phyloP scores from a whole-genome alignment of 257 asterid genomes.

The Parsonsia alboflavescens region DNA sequence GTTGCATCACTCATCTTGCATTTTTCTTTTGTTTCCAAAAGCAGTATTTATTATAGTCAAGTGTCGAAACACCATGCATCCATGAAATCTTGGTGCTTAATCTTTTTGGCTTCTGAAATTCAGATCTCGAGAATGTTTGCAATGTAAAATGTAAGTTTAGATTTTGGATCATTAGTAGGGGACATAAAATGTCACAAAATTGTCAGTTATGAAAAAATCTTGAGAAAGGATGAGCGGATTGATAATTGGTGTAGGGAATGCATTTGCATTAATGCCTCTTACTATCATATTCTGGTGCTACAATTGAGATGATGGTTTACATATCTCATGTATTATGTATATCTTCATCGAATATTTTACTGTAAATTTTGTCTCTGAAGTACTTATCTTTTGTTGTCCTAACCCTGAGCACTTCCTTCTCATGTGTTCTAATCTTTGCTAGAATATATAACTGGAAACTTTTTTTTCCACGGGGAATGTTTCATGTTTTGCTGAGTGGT shows the following conservation, averaged over 20 bases:
- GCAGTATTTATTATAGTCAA: conserved; percentile 18
- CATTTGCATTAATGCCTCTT: conserved; percentile 30
- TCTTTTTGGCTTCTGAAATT: conserved; percentile 18
- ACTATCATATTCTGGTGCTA: conserved; percentile 10
- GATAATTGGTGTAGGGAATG: conserved; percentile 29
- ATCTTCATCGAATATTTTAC: not conserved
- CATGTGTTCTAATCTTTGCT: no score
- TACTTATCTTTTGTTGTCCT: not conserved
- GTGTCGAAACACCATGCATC: conserved; percentile 26
- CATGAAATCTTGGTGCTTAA: conserved; percentile 20
- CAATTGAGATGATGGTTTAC: conserved; percentile 4
- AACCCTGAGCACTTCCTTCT: not conserved
- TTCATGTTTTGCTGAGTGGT: no score
- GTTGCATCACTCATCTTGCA: conserved; percentile 27
- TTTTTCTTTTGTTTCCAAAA: conserved; percentile 16
- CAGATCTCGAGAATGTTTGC: conserved; percentile 28
- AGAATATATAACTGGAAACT: no score
- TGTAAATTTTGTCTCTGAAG: conserved; percentile 4
- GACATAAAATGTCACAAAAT: conserved; percentile 25
- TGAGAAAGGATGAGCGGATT: conserved; percentile 24
- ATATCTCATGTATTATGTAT: conserved; percentile 4
- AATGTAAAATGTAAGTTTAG: conserved; percentile 27
- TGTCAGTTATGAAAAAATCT: conserved; percentile 29
- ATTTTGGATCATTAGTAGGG: conserved; percentile 18
- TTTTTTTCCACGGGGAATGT: no score